These are phyloP conservation scores for Solanum hybrid DNA, from an alignment of 305 asterid species.

Conservation along the genomic window DNA sequence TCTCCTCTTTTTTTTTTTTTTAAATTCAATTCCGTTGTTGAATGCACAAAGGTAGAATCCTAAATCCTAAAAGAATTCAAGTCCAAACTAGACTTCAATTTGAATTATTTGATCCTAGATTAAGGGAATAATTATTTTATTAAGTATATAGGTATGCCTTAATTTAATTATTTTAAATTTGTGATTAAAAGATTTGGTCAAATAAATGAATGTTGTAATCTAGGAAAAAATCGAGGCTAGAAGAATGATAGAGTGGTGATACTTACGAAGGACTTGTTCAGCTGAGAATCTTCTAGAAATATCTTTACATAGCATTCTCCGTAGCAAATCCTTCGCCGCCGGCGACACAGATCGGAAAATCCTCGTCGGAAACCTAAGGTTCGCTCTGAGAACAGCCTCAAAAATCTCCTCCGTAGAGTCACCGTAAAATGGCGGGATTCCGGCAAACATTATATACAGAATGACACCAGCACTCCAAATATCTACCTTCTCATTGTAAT, in stretches of 20 bases:
- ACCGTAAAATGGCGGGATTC: constrained; percentile 76
- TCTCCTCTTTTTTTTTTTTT: no score
- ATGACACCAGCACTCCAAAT: constrained; percentile 86
- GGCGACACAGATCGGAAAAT: constrained; percentile 40
- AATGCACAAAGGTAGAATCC: background rate
- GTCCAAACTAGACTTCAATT: background rate
- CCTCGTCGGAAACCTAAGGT: constrained; percentile 57
- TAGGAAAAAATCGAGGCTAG: background rate
- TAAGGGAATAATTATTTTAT: no score
- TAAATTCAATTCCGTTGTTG: background rate
- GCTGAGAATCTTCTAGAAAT: constrained; percentile 54
- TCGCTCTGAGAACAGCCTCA: constrained; percentile 55
- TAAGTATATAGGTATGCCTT: background rate
- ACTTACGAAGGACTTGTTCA: constrained; percentile 64
- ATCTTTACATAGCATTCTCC: constrained; percentile 66
- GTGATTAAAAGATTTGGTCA: background rate
- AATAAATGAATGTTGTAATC: background rate
- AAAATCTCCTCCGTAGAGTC: constrained; percentile 52
- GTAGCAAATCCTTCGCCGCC: constrained; percentile 61
- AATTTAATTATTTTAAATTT: background rate
- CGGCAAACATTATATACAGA: constrained; percentile 67
- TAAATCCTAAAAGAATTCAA: no score
- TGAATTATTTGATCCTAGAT: background rate
- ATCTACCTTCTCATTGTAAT: constrained; percentile 61
- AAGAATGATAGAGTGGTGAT: background rate